Percentiles rank a stretch among this genome's conserved stretches.
phyloP scores from a whole-genome alignment of 306 rosid genomes.

The Prinsepia uniflora region DNA sequence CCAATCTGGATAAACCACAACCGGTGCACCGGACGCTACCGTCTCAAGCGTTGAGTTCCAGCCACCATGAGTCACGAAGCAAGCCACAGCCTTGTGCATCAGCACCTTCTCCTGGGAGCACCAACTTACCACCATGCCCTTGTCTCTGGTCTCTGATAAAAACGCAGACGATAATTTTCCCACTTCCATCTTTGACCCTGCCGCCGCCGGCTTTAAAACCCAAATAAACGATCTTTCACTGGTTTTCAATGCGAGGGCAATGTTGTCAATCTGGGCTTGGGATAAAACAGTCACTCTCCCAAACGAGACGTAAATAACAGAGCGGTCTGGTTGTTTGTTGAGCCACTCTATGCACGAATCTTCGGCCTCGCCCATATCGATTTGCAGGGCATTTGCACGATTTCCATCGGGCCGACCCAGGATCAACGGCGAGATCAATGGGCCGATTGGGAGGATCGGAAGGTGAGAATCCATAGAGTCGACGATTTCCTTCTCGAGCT shows the following conservation, averaged over 20 bases:
- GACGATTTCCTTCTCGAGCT: constrained; percentile 47
- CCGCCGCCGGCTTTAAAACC: constrained; percentile 42
- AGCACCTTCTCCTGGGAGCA: constrained; percentile 58
- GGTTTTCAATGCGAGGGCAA: constrained; percentile 40
- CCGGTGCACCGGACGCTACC: constrained; percentile 42
- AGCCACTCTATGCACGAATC: constrained; percentile 49
- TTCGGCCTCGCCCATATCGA: constrained; percentile 54
- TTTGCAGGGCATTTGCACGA: background rate
- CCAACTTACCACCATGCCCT: constrained; percentile 49
- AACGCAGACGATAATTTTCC: constrained; percentile 27
- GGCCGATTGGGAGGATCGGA: constrained; percentile 44
- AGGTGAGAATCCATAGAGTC: constrained; percentile 33
- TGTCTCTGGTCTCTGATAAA: constrained; percentile 33
- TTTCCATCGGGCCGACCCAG: constrained; percentile 46
- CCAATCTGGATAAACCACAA: constrained; percentile 55
- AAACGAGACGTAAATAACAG: constrained; percentile 50
- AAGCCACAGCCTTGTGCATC: constrained; percentile 49
- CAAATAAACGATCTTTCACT: constrained; percentile 48
- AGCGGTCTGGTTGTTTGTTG: constrained; percentile 18
- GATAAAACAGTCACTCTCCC: constrained; percentile 47
- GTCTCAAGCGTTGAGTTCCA: constrained; percentile 62
- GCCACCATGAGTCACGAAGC: constrained; percentile 61
- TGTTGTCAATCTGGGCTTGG: constrained; percentile 31
- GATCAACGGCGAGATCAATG: constrained; percentile 45
- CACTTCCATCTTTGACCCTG: background rate